Conservation (phyloP, 2,329 filamentous ascomycete species). For the Aspergillus udagawae region DNA sequence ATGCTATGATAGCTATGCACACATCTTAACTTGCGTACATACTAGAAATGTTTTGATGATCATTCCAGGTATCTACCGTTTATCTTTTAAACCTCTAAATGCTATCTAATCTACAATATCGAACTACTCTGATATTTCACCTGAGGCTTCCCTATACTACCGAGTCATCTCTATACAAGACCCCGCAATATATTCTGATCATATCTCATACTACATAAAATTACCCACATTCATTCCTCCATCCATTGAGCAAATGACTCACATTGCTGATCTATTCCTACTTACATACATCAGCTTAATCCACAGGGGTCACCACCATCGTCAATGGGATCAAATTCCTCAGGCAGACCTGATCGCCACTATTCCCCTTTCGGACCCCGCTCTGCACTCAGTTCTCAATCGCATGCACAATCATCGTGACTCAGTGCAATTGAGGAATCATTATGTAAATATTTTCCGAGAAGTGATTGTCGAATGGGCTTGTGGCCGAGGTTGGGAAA, state of each 20-base stretch:
- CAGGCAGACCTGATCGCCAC: conserved; percentile 6
- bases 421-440: background rate
- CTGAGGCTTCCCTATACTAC: too few relatives aligned
- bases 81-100: background rate
- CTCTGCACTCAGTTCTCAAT: conserved; percentile 5
- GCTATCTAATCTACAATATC: background rate
- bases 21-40: background rate
- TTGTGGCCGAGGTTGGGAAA: background rate
- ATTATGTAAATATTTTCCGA: background rate
- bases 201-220: background rate
- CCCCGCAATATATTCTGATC: too few relatives aligned
- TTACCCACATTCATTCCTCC: background rate
- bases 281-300: background rate
- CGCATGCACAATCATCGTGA: background rate
- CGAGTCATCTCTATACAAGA: too few relatives aligned
- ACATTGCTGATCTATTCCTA: background rate
- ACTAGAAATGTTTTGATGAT: background rate
- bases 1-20: background rate
- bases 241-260: background rate
- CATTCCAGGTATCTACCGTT: background rate
- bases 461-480: background rate
- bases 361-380: conserved; percentile 26
- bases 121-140: background rate
- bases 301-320: background rate
- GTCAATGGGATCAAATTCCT: conserved; percentile 5